Conservation (phyloP, 2,329 filamentous ascomycete genomes). For the Fusarium humuli region DNA sequence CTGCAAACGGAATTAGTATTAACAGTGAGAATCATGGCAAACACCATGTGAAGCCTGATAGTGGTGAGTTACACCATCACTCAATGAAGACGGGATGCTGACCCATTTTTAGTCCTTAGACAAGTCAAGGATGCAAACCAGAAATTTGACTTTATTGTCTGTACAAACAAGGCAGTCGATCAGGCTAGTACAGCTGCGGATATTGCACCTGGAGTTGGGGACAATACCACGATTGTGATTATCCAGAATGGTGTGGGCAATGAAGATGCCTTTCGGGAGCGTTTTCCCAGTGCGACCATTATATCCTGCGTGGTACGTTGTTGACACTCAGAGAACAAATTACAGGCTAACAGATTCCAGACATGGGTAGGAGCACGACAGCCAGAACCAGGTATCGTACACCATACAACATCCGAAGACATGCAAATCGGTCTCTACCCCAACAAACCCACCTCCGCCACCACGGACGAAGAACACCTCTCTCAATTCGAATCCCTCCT, state of each 20-base stretch:
- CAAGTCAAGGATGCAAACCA: conserved; percentile 20
- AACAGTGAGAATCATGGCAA: conserved; percentile 67
- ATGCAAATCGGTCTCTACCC: conserved; percentile 66
- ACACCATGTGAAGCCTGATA: conserved; percentile 61
- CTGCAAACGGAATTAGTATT: conserved; percentile 63
- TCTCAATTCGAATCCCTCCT: conserved; percentile 56
- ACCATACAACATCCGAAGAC: conserved; percentile 64
- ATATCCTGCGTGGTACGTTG: conserved; percentile 65
- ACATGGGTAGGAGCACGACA: conserved; percentile 67
- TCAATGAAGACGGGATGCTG: neutral
- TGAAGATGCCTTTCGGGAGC: conserved; percentile 63
- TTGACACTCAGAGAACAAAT: fast-evolving
- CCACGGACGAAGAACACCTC: conserved; percentile 53
- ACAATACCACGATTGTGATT: conserved; percentile 64
- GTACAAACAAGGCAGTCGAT: conserved; percentile 40
- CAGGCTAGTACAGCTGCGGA: conserved; percentile 26
- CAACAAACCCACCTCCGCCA: conserved; percentile 48
- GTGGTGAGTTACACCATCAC: conserved; percentile 45
- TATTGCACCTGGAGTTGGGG: conserved; percentile 52
- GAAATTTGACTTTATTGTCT: conserved; percentile 40
- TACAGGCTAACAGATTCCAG: conserved; percentile 39
- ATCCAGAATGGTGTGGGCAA: conserved; percentile 72
- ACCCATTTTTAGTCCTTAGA: conserved; percentile 21
- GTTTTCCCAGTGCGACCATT: conserved; percentile 64
- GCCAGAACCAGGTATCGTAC: conserved; percentile 59